Conservation (phyloP, 1,139 yeast species). For the Eremothecium cymbalariae region DNA sequence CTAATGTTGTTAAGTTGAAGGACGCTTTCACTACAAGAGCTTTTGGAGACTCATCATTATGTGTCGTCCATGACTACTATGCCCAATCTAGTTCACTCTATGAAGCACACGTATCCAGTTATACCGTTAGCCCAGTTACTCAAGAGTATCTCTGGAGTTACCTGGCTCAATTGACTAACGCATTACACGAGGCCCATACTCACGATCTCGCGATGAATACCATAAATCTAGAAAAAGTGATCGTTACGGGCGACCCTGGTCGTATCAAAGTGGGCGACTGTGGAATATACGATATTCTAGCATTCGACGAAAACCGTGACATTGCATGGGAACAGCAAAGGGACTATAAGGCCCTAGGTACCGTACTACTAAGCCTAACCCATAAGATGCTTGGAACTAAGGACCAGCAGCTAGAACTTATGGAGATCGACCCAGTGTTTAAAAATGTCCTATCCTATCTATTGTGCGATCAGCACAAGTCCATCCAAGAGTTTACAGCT, state of each 20-base stretch:
- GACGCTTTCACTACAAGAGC: constrained; percentile 87
- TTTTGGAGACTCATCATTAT: constrained; percentile 67
- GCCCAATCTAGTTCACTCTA: constrained; percentile 55
- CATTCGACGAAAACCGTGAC: constrained; percentile 31
- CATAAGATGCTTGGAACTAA: constrained; percentile 35
- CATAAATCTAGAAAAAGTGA: constrained; percentile 55
- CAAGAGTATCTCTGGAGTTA: constrained; percentile 71
- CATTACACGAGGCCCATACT: constrained; percentile 54
- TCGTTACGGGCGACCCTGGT: constrained; percentile 59
- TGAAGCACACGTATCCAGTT: constrained; percentile 44
- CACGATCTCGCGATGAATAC: constrained; percentile 55
- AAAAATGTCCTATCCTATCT: constrained; percentile 34
- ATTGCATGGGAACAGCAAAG: constrained; percentile 37
- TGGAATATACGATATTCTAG: constrained; percentile 64
- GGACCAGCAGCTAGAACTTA: constrained; percentile 16
- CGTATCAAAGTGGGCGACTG: constrained; percentile 64
- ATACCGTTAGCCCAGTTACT: constrained; percentile 40
- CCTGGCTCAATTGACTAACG: constrained; percentile 64
- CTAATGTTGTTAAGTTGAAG: constrained; percentile 57
- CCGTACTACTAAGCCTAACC: constrained; percentile 49
- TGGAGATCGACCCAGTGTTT: constrained; percentile 30
- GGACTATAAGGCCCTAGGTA: constrained; percentile 54
- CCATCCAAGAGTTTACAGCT: constrained; percentile 18
- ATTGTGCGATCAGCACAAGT: constrained; percentile 28
- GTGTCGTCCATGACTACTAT: constrained; percentile 58